A percentile compares a stretch with the other conserved stretches of the same genome.
These are phyloP conservation scores for Hanseniaspora valbyensis DNA, from an alignment of 805 yeast genomes.

Conservation along the genomic window DNA sequence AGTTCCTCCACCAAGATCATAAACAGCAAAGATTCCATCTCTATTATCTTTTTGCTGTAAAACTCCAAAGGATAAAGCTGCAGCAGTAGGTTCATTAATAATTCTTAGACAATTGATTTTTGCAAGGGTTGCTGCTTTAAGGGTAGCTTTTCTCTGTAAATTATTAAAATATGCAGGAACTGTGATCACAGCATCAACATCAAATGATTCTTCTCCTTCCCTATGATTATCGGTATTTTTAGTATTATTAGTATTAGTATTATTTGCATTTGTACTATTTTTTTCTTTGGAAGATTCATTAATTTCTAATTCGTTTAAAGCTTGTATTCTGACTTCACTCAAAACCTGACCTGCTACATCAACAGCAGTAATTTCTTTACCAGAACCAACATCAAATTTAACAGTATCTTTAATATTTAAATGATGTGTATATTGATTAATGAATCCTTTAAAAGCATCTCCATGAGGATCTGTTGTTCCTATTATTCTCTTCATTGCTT, in stretches of 20 bases:
- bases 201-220: slow-evolving; percentile 24
- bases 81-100: slow-evolving; percentile 77
- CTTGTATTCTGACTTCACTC: slow-evolving; percentile 52
- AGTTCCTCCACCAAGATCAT: slow-evolving; percentile 79
- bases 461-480: slow-evolving; percentile 60
- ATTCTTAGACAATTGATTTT: slow-evolving; percentile 67
- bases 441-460: slow-evolving; percentile 35
- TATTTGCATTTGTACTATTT: no score
- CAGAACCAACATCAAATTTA: slow-evolving; percentile 41
- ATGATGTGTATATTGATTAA: slow-evolving; percentile 5
- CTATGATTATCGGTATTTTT: no score
- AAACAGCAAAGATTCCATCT: slow-evolving; percentile 37
- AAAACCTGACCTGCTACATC: slow-evolving; percentile 56
- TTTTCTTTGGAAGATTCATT: not conserved
- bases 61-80: slow-evolving; percentile 72
- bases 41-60: slow-evolving; percentile 36
- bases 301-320: slow-evolving; percentile 61
- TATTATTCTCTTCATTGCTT: slow-evolving; percentile 70
- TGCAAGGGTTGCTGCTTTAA: slow-evolving; percentile 63
- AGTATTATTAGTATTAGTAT: no score
- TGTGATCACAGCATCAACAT: slow-evolving; percentile 61
- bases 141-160: slow-evolving; percentile 75
- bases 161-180: slow-evolving; percentile 81
- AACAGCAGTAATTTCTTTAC: slow-evolving; percentile 41
- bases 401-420: slow-evolving; percentile 5